Conservation (phyloP, 148 eudicot genomes). For the Spergularia bocconei region DNA sequence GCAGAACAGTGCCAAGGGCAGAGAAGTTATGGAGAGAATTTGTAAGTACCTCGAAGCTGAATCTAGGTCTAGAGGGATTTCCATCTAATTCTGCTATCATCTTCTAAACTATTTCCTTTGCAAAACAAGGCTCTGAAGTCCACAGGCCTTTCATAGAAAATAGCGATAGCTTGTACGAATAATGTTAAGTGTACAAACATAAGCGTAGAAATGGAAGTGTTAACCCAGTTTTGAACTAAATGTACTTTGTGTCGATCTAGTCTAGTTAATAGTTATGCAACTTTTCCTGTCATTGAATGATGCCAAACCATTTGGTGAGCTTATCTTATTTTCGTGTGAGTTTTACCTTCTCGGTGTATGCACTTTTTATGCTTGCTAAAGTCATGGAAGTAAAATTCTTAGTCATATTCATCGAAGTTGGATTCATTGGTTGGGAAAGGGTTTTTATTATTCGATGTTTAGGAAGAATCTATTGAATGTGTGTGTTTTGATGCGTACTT, state of each 20-base stretch:
- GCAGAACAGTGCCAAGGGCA: slow-evolving; percentile 89
- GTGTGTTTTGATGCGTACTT: too few relatives aligned
- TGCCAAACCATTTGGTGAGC: background rate
- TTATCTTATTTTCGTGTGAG: background rate
- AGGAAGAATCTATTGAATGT: too few relatives aligned
- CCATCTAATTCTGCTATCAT: slow-evolving; percentile 35
- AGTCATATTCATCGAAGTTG: too few relatives aligned
- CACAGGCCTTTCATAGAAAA: slow-evolving; percentile 8
- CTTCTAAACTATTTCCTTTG: slow-evolving; percentile 3
- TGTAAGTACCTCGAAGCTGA: slow-evolving; percentile 98
- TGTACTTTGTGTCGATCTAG: slow-evolving; percentile 9
- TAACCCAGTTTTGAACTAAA: slow-evolving; percentile 24
- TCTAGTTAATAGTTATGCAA: slow-evolving; percentile 2
- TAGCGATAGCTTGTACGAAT: slow-evolving; percentile 23
- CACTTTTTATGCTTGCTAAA: background rate
- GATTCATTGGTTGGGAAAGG: too few relatives aligned
- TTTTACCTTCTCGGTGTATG: background rate
- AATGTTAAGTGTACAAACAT: slow-evolving; percentile 20
- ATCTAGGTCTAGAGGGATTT: slow-evolving; percentile 65
- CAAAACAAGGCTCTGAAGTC: slow-evolving; percentile 16
- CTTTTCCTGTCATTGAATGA: background rate
- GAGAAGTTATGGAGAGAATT: slow-evolving; percentile 98
- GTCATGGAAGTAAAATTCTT: background rate
- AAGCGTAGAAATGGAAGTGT: slow-evolving; percentile 9
- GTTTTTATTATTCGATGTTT: too few relatives aligned